These are phyloP conservation scores for Polygonum maritimum DNA, from an alignment of 148 eudicot genomes.

Conservation along the genomic window DNA sequence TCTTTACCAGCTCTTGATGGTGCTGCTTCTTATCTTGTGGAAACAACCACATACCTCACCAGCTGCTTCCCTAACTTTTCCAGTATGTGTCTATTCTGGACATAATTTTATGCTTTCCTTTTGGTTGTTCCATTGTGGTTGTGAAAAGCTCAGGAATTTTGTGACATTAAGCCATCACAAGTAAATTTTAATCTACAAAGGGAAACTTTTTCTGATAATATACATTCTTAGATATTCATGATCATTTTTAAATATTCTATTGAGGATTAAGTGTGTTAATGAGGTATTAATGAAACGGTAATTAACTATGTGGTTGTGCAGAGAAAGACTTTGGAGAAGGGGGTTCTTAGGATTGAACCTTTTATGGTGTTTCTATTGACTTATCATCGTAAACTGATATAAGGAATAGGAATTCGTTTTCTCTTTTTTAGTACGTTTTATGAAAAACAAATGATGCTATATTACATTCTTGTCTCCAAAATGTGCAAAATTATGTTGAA, in stretches of 20 bases:
- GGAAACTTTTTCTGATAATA: neutral
- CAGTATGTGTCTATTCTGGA: conserved; percentile 22
- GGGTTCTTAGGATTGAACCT: neutral
- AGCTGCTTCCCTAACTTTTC: conserved; percentile 55
- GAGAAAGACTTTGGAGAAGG: neutral
- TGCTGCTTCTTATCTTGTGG: conserved; percentile 75
- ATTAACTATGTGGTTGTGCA: neutral
- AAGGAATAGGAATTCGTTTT: neutral
- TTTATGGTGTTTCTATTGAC: neutral
- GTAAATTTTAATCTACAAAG: neutral
- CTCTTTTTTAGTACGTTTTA: neutral
- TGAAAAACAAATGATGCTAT: no score
- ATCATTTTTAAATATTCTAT: neutral
- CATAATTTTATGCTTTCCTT: neutral
- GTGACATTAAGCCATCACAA: neutral
- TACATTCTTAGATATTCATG: neutral
- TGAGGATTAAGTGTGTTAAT: neutral
- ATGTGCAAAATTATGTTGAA: neutral
- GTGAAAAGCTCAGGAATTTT: neutral
- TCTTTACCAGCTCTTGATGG: conserved; percentile 66
- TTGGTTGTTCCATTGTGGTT: neutral
- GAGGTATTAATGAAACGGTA: neutral
- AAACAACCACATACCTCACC: conserved; percentile 60
- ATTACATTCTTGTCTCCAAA: neutral
- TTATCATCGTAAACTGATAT: neutral